Evolutionary conservation across 257 asterid genomes (phyloP).

Genomic region (Capsicum chinense): DNA sequence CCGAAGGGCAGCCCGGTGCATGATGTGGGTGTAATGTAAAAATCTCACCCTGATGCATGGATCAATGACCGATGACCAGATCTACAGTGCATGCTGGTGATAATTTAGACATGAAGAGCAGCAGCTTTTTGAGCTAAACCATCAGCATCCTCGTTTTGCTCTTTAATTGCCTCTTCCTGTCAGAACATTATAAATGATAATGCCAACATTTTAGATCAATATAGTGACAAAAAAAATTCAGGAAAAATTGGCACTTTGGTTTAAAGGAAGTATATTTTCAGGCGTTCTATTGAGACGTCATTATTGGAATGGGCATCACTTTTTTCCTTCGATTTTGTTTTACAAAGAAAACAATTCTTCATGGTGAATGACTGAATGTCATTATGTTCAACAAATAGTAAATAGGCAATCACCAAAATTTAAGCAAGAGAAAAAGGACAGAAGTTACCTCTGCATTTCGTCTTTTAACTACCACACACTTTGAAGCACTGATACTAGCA

Average conservation of each 20-base stretch:
- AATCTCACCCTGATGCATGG: neutral
- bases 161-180: slow-evolving; percentile 48
- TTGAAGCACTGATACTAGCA: slow-evolving; percentile 89
- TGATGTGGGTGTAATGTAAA: neutral
- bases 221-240: neutral
- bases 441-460: slow-evolving; percentile 62
- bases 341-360: neutral
- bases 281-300: neutral
- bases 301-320: neutral
- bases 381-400: neutral
- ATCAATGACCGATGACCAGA: neutral
- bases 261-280: neutral
- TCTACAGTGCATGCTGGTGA: slow-evolving; percentile 7
- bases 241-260: neutral
- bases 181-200: neutral
- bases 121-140: slow-evolving; percentile 43
- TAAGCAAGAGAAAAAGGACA: neutral
- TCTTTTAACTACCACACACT: slow-evolving; percentile 69
- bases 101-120: slow-evolving; percentile 38
- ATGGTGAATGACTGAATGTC: neutral
- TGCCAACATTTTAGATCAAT: neutral
- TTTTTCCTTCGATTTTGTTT: neutral
- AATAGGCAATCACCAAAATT: neutral
- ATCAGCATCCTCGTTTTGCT: slow-evolving; percentile 44
- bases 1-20: neutral